Evolutionary conservation across 2,329 filamentous ascomycete genomes (phyloP), one percentile per base, ranked within the genome.

Genomic region (Diaporthe australafricana): DNA sequence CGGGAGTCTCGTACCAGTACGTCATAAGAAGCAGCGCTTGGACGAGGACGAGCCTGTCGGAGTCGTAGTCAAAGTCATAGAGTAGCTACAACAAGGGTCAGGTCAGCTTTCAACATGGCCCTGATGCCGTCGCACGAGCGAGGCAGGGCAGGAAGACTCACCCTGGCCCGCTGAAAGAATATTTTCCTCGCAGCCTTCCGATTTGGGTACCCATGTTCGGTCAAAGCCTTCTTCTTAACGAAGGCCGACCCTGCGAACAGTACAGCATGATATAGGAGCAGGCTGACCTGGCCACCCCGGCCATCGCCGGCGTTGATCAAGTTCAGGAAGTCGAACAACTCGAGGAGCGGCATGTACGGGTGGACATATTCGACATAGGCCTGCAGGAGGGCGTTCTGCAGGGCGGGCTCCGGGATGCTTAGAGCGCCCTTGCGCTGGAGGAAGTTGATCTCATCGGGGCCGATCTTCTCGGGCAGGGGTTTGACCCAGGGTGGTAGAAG

Each of bases 1-100:
- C 95, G 0, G 95, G 95, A 16, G 94, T 97, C 82, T 98, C 95
- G 81, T 98, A 98, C 93, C 96, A 98, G 81, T 97, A 98, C 4
- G 95, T 98, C 93, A 98, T 95, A 72, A 98, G 87, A 30, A 98
- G 87, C 27, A 98, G 87, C 5, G 94, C 92, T 82, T 98, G 96
- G 20, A 98, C 94, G 30, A 98, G 88, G 25, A 94, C 90, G 71
- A 98, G 92, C 66, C 95, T 93, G 81, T 98, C 95, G 55, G 91
- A 90, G 82, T 98, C 96, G 81, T 97, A 97, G 81, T 98, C 96
- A 76, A 98, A 97, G 80, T 98, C 95, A 82, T 98, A 98, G 22
- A 98, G 87, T 3, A 96, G 87, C 91, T 94, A 48, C 11, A n/a
- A 48, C 74, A 12, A 20, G n/a, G 32, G 60, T 65, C 47, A 72